These are phyloP conservation scores for Podaxis sp. DNA, from an alignment of 768 basidiomycete genomes.

Conservation along the genomic window DNA sequence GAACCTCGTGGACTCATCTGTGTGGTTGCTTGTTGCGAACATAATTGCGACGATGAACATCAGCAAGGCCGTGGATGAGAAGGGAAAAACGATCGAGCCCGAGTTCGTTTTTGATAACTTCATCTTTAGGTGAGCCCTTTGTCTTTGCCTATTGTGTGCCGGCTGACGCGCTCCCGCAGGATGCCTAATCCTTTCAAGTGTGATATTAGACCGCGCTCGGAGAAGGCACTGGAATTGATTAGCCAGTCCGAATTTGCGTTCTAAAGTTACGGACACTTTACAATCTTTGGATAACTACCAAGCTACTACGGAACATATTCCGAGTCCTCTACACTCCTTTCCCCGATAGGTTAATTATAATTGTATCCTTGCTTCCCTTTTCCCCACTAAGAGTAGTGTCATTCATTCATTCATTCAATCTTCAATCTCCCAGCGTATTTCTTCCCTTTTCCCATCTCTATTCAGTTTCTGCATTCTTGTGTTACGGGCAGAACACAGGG, in stretches of 20 bases:
- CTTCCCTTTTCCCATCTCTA: background rate
- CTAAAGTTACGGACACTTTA: background rate
- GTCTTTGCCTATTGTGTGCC: background rate
- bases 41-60: constrained; percentile 63
- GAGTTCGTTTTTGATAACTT: constrained; percentile 56
- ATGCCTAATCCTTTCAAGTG: constrained; percentile 49
- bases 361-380: background rate
- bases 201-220: constrained; percentile 50
- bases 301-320: background rate
- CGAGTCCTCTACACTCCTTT: background rate
- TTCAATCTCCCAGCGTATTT: background rate
- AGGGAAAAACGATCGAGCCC: constrained; percentile 48
- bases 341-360: background rate
- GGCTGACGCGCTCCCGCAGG: constrained; percentile 25
- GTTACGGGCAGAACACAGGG: background rate
- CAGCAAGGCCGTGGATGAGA: constrained; percentile 46
- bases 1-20: constrained; percentile 61
- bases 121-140: constrained; percentile 52
- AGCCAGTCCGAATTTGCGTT: constrained; percentile 28
- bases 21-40: constrained; percentile 56
- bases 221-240: constrained; percentile 40
- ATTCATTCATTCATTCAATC: background rate
- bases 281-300: background rate
- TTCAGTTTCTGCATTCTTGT: constrained; percentile 1
- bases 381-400: background rate